Evolutionary conservation across 768 basidiomycete species (phyloP), one percentile per base, ranked within the genome.

Genomic region (Kwoniella mangroviensis): DNA sequence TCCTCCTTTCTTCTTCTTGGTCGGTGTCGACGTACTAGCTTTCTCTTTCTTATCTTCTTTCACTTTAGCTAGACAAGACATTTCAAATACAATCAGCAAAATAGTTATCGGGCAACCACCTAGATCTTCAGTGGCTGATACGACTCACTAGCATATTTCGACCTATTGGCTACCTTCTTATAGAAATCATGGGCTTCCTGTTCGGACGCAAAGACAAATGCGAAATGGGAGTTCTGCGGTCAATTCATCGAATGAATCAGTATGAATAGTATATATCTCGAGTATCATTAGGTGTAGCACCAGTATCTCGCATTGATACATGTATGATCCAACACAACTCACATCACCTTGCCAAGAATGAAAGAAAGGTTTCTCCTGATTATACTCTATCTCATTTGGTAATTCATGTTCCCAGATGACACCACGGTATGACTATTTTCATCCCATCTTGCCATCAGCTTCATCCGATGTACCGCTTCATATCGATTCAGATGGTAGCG

Each of bases 381-480:
- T 85, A 80, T 93, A 93, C 67, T 91, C 88, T 72, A 96, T 88
- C 41, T 89, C 89, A 26, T 90, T 86, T 75, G 94, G 96, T 4
- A 98, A 83, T 81, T 96, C 94, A 73, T 97, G 92, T 68, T 93
- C 89, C 96, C 96, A 99, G 53, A 94, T 88, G 22, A 94, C 88
- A 4, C 93, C 94, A 64, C 93, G 85, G 3, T 92, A 92, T 21
- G 93, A 92, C 73, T 86, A 84, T 19, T 52, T 54, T 24, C 43
- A 63, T 41, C 9, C 45, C 64, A 54, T 34, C 34, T 34, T 34
- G 34, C 34, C 63, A 41, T 26, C 5, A 21, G 28, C 28, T 40
- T 34, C 34, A 0, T 34, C 34, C n/a, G 1, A 13, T 54, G 41
- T 49, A 34, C 26, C 28, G 19, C 3, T 4, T 10, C 10, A 17